Conservation (phyloP, 768 basidiomycete species). For the Aureoboletus auriporus region DNA sequence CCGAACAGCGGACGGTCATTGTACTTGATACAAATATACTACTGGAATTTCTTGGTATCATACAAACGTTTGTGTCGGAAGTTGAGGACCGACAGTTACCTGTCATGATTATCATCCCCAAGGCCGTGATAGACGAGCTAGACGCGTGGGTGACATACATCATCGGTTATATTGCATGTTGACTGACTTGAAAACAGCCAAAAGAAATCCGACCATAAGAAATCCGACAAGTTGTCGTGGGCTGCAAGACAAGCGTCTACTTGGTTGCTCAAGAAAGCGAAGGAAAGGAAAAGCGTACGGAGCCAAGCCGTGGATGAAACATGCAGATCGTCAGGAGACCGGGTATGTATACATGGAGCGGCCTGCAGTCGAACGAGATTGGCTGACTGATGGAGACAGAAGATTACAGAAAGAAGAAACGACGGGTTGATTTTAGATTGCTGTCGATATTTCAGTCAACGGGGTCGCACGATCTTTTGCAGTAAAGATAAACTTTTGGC, state of each 20-base stretch:
- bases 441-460: constrained; percentile 52
- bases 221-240: constrained; percentile 44
- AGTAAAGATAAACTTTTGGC: constrained; percentile 69
- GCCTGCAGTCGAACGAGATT: background rate
- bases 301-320: constrained; percentile 65
- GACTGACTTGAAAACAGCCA: constrained; percentile 25
- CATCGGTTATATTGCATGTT: background rate
- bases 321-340: constrained; percentile 54
- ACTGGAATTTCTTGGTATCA: constrained; percentile 58
- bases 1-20: constrained; percentile 43
- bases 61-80: constrained; percentile 63
- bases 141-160: constrained; percentile 49
- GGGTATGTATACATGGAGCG: constrained; percentile 37
- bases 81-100: constrained; percentile 47
- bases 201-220: too few species aligned
- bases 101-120: constrained; percentile 66
- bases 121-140: constrained; percentile 71
- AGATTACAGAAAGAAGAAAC: constrained; percentile 43
- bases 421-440: constrained; percentile 77
- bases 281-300: constrained; percentile 50
- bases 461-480: constrained; percentile 53
- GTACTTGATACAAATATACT: constrained; percentile 81
- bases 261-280: constrained; percentile 63
- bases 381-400: constrained; percentile 11
- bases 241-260: constrained; percentile 66